phyloP scores from a whole-genome alignment of 2,329 filamentous ascomycete species.

The Bisporella sp. region DNA sequence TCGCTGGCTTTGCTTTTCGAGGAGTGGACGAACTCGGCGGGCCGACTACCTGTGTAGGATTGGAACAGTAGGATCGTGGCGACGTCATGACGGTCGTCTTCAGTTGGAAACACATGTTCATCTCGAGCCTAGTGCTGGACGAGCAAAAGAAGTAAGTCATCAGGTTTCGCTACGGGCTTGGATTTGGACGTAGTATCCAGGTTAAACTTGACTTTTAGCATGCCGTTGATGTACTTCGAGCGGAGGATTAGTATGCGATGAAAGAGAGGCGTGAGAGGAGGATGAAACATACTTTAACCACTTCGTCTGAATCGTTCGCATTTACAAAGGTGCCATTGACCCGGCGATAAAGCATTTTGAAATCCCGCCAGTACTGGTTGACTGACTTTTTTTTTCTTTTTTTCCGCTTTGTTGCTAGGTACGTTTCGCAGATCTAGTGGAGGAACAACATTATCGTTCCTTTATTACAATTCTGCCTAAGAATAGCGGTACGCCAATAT shows the following conservation, averaged over 20 bases:
- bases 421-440: conserved; percentile 18
- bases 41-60: conserved; percentile 13
- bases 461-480: conserved; percentile 14
- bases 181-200: conserved; percentile 12
- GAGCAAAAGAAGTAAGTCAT: conserved; percentile 15
- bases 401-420: conserved; percentile 1
- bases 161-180: conserved; percentile 15
- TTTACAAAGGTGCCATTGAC: conserved; percentile 10
- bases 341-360: conserved; percentile 3
- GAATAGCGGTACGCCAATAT: conserved; percentile 12
- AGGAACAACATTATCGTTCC: conserved; percentile 22
- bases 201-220: conserved; percentile 9
- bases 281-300: conserved; percentile 10
- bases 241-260: conserved; percentile 8
- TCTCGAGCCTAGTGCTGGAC: conserved; percentile 10
- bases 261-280: conserved; percentile 1
- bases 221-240: conserved; percentile 14
- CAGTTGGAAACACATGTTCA: conserved; percentile 7
- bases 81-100: not conserved
- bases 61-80: conserved; percentile 18
- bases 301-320: conserved; percentile 11
- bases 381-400: not conserved
- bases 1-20: conserved; percentile 14
- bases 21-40: conserved; percentile 15
- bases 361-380: conserved; percentile 3